These are phyloP conservation scores for Triticum turgidum DNA, from an alignment of 176 grass and related monocot species.

Conservation along the genomic window DNA sequence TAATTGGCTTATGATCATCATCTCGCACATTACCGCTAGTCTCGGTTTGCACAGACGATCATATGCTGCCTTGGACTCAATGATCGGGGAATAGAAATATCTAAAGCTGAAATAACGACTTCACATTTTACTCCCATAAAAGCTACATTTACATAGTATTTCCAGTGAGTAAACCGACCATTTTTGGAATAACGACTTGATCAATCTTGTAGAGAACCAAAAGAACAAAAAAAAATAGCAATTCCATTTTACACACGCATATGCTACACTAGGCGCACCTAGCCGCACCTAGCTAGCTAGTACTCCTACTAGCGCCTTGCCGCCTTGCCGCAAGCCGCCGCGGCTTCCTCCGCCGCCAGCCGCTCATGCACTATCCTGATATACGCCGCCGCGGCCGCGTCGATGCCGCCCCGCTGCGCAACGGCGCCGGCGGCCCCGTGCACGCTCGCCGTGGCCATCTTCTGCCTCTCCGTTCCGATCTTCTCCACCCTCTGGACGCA, in stretches of 20 bases:
- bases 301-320: neutral
- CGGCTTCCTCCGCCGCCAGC: neutral
- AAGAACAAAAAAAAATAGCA: too few species aligned
- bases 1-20: neutral
- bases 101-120: too few species aligned
- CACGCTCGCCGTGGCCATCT: neutral
- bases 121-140: neutral
- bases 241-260: neutral
- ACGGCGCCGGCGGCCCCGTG: neutral
- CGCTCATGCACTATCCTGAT: neutral
- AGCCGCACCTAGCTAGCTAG: neutral
- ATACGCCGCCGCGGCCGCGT: neutral
- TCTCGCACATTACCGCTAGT: neutral
- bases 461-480: neutral
- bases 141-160: neutral
- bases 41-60: neutral
- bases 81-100: too few species aligned
- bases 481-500: neutral
- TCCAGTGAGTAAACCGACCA: too few species aligned
- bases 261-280: neutral
- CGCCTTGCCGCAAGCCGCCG: neutral
- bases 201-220: too few species aligned
- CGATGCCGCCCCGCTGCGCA: neutral
- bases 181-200: too few species aligned
- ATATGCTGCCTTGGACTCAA: neutral